Percentiles rank a stretch among this genome's conserved stretches.
Conservation (phyloP, 805 yeast genomes). For the Jamesozyma spencerorum region DNA sequence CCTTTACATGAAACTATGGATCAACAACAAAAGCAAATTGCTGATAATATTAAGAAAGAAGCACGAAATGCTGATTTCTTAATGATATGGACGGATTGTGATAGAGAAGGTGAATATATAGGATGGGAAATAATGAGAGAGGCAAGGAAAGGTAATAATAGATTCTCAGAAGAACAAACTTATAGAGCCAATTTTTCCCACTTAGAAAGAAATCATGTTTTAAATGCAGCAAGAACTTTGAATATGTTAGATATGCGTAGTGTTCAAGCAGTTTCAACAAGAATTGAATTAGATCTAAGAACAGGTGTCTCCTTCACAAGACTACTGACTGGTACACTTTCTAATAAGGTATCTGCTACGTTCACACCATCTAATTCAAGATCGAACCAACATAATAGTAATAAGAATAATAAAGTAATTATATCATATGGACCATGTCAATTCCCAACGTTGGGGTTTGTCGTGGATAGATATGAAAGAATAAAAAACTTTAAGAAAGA, state of each 20-base stretch:
- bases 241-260: conserved; percentile 51
- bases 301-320: conserved; percentile 88
- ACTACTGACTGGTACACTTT: conserved; percentile 46
- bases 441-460: conserved; percentile 93
- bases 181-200: conserved; percentile 84
- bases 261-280: conserved; percentile 75
- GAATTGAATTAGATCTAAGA: conserved; percentile 81
- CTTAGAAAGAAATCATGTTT: conserved; percentile 64
- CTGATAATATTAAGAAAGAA: conserved; percentile 57
- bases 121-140: conserved; percentile 73
- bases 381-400: conserved; percentile 2
- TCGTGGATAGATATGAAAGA: conserved; percentile 81
- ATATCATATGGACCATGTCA: conserved; percentile 89
- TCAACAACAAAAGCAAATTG: conserved; percentile 39
- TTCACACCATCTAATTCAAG: background rate
- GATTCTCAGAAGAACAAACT: conserved; percentile 39
- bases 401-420: conserved; percentile 15
- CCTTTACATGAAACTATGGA: conserved; percentile 42
- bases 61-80: conserved; percentile 51
- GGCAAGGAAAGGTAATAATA: conserved; percentile 41
- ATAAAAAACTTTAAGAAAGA: conserved; percentile 66
- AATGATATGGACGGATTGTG: conserved; percentile 98
- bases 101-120: conserved; percentile 89
- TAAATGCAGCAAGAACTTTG: conserved; percentile 67
- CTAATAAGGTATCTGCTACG: conserved; percentile 13